phyloP scores from a whole-genome alignment of 176 grass and related monocot genomes.

The Oryza rufipogon region DNA sequence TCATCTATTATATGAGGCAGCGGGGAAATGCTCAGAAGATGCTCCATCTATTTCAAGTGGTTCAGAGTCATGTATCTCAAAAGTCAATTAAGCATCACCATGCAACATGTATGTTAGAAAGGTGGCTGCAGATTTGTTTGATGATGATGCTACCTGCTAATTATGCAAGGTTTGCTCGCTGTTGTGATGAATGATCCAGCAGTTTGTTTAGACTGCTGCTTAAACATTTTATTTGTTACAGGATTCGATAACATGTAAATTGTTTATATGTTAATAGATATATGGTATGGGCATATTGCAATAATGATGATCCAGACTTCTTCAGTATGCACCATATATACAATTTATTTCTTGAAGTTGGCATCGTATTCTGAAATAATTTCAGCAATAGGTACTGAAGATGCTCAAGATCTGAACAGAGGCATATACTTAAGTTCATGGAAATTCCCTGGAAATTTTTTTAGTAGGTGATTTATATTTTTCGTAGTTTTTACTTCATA shows the following conservation, averaged over 20 bases:
- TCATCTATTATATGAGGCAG: slow-evolving; percentile 37
- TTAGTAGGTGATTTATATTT: slow-evolving; percentile 35
- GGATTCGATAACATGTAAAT: slow-evolving; percentile 43
- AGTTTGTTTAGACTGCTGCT: slow-evolving; percentile 23
- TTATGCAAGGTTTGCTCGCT: slow-evolving; percentile 45
- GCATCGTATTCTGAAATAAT: slow-evolving; percentile 47
- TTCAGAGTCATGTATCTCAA: slow-evolving; percentile 26
- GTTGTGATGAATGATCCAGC: slow-evolving; percentile 44
- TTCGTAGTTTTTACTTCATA: not conserved
- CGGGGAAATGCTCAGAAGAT: slow-evolving; percentile 30
- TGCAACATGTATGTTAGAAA: slow-evolving; percentile 50
- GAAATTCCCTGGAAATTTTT: not conserved
- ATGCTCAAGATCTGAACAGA: slow-evolving; percentile 26
- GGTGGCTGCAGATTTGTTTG: slow-evolving; percentile 50
- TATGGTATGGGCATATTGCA: slow-evolving; percentile 38
- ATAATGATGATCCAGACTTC: slow-evolving; percentile 19
- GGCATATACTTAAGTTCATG: slow-evolving; percentile 40
- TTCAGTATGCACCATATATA: slow-evolving; percentile 27
- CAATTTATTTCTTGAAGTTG: slow-evolving; percentile 35
- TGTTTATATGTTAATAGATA: slow-evolving; percentile 51
- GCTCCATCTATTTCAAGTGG: slow-evolving; percentile 27
- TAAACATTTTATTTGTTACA: slow-evolving; percentile 32
- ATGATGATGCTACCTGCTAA: slow-evolving; percentile 43
- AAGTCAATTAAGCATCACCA: slow-evolving; percentile 45
- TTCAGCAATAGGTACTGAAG: slow-evolving; percentile 54